Base-by-base conservation (phyloP, 1,284 basidiomycete species). In the Cryptococcus jaspeensis region DNA sequence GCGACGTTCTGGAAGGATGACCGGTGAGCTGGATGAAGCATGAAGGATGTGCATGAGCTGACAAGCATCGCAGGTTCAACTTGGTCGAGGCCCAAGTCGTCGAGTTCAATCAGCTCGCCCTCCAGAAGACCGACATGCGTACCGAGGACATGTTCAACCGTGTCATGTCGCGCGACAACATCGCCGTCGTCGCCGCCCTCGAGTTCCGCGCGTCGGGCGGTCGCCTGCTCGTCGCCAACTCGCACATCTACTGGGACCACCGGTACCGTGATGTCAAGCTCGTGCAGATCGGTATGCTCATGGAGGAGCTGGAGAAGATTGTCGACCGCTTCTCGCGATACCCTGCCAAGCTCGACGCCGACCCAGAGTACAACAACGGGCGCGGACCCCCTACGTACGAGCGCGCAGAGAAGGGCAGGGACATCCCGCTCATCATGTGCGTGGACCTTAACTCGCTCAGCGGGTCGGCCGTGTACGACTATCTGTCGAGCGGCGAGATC, bases 121-220 rank as follows among this genome's bases (percentile, higher is more conserved):
- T 98, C 83, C 89, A 92, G 71, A 87, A 92, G 50, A 84, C 88
- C 43, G 95, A 99, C 74, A 95, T 98, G 80, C 93, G 95, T 80
- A 96, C 94, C 5, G 93, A 99, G 72, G 95, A 98, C 79, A 95
- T 99, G 92, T 99, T 98, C 84, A 98, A 98, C 74, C 90, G 96
- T 52, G 92, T 99, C 57, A 86, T 97, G 73, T 90, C 89, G 62
- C 92, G 94, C 75, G 96, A 98, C 78, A 88, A 98, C 73, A 92
- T 99, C 64, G 93, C 92, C 39, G 86, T 94, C 60, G 82, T 95
- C 49, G 87, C 87, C 62, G 82, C 92, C 44, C 83, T 99, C 69
- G 96, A 99, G 80, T 89, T 90, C 79, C 85, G 84, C 61, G 82
- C 85, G 50, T 90, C 92, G 0, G 94, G 93, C 32, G 87, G 92